Percentiles rank a stretch among this genome's conserved stretches.
phyloP scores from a whole-genome alignment of 164 flowering plant genomes.

The Vitis riparia region DNA sequence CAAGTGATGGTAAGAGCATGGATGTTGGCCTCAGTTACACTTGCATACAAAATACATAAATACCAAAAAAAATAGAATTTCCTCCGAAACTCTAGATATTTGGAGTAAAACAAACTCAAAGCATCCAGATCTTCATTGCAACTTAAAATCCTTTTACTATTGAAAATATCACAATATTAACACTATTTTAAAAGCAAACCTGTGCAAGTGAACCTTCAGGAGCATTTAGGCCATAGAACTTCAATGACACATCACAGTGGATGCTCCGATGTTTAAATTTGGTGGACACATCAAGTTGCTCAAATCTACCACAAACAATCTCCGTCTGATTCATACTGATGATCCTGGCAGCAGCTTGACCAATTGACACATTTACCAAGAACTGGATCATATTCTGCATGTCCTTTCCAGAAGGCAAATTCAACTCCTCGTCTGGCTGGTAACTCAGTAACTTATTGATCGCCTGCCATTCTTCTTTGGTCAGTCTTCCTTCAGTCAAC shows the following conservation, averaged over 20 bases:
- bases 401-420: conserved; percentile 60
- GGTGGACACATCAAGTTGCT: conserved; percentile 76
- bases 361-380: conserved; percentile 67
- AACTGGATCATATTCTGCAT: conserved; percentile 66
- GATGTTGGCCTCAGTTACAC: not conserved
- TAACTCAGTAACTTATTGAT: conserved; percentile 84
- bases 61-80: no score
- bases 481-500: conserved; percentile 56
- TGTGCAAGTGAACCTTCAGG: conserved; percentile 97
- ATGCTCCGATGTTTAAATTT: conserved; percentile 73
- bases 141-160: not conserved
- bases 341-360: conserved; percentile 86
- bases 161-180: not conserved
- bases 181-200: conserved; percentile 46
- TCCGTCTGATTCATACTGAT: conserved; percentile 61
- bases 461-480: conserved; percentile 96
- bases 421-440: conserved; percentile 77
- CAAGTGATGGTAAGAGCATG: not conserved
- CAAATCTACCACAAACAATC: conserved; percentile 91
- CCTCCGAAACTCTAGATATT: no score
- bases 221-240: conserved; percentile 83
- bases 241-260: conserved; percentile 75
- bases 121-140: not conserved
- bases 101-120: not conserved
- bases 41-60: no score